These are phyloP conservation scores for Triticum turgidum DNA, from an alignment of 176 grass and related monocot species.

Conservation along the genomic window DNA sequence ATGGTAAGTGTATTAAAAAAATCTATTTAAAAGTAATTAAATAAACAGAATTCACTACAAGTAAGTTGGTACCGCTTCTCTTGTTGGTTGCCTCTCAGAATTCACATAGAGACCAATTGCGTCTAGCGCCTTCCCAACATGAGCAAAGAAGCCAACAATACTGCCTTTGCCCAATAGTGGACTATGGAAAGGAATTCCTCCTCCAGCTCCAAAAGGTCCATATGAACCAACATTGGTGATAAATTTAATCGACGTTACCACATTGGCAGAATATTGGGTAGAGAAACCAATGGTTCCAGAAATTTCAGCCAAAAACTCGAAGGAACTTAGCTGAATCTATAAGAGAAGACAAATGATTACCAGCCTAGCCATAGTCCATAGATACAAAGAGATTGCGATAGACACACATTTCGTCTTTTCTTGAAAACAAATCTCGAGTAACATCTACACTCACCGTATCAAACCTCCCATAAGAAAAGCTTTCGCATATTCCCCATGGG, in stretches of 20 bases:
- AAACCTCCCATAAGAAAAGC: background rate
- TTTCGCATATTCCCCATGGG: background rate
- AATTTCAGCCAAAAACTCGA: background rate
- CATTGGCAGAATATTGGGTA: background rate
- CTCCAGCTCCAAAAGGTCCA: background rate
- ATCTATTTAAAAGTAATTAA: background rate
- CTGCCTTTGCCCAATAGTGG: too few species aligned
- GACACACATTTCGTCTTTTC: background rate
- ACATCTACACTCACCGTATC: background rate
- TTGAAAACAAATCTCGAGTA: background rate
- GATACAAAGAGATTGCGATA: background rate
- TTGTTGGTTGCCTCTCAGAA: background rate
- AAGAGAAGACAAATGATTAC: background rate
- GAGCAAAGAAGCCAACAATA: too few species aligned
- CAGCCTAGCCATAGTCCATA: background rate
- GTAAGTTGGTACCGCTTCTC: background rate
- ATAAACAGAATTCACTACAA: background rate
- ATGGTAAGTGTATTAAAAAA: too few species aligned
- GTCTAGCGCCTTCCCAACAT: background rate
- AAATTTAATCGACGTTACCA: background rate
- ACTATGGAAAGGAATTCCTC: too few species aligned
- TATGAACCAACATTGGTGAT: background rate
- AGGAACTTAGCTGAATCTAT: background rate
- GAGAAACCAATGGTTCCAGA: background rate
- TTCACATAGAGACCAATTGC: background rate